These are phyloP conservation scores for Codiaeum variegatum DNA, from an alignment of 441 rosid genomes.

Conservation along the genomic window DNA sequence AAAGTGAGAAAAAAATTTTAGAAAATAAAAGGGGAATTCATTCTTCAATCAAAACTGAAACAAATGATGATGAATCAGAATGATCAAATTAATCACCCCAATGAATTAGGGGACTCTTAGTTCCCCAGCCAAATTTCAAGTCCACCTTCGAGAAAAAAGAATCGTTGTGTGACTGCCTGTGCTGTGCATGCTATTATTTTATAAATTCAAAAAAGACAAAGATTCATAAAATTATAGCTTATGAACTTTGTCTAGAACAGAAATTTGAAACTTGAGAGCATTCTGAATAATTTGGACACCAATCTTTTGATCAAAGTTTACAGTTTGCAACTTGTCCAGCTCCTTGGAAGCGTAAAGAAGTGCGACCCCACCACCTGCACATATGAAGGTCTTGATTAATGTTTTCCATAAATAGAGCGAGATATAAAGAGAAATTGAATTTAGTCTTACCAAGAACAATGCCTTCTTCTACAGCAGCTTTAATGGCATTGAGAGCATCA, in stretches of 20 bases:
- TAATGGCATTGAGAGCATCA: constrained; percentile 85
- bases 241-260: background rate
- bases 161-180: background rate
- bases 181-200: background rate
- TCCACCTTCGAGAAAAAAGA: background rate
- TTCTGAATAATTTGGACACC: constrained; percentile 90
- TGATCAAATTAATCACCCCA: background rate
- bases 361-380: constrained; percentile 78
- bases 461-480: constrained; percentile 94
- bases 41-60: background rate
- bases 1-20: background rate
- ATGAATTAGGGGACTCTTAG: background rate
- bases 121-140: background rate
- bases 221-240: background rate
- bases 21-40: background rate
- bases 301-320: constrained; percentile 84
- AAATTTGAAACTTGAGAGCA: constrained; percentile 50
- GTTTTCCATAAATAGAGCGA: background rate
- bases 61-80: background rate
- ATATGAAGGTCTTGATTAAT: background rate
- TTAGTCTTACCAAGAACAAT: constrained; percentile 61
- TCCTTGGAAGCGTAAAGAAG: constrained; percentile 75
- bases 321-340: constrained; percentile 67
- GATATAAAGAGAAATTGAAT: background rate
- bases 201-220: background rate